phyloP scores from a whole-genome alignment of 2,329 filamentous ascomycete genomes.

The Rhexocercosporidium sp. region DNA sequence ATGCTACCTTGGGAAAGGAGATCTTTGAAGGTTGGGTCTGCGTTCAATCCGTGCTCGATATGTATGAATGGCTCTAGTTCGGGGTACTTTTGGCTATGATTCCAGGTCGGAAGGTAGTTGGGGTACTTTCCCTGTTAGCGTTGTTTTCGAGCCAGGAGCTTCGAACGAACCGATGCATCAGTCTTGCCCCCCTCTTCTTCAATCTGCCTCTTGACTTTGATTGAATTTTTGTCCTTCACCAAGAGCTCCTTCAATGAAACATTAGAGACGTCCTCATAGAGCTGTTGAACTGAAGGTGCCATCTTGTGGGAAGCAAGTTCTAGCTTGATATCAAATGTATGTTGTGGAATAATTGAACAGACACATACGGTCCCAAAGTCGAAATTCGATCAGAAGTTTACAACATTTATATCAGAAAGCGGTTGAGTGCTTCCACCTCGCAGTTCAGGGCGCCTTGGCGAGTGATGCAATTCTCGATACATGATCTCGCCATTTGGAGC shows the following conservation, averaged over 20 bases:
- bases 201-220: conserved; percentile 31
- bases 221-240: conserved; percentile 1
- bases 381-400: no score
- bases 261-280: conserved; percentile 15
- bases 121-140: conserved; percentile 56
- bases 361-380: no score
- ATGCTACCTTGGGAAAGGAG: conserved; percentile 59
- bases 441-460: background rate
- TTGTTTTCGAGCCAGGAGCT: background rate
- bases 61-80: conserved; percentile 72
- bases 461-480: background rate
- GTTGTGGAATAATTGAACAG: no score
- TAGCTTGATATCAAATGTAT: no score
- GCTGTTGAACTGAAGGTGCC: conserved; percentile 30
- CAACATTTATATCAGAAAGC: background rate
- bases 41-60: conserved; percentile 74
- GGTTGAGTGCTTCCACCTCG: background rate
- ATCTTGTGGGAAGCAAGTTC: no score
- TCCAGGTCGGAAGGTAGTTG: conserved; percentile 74
- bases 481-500: background rate
- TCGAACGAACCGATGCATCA: conserved; percentile 22
- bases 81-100: conserved; percentile 64
- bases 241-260: conserved; percentile 13
- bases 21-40: conserved; percentile 70
- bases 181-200: conserved; percentile 33